Base-by-base conservation (phyloP, 2,329 filamentous ascomycete species). In the Drechslera avenae region DNA sequence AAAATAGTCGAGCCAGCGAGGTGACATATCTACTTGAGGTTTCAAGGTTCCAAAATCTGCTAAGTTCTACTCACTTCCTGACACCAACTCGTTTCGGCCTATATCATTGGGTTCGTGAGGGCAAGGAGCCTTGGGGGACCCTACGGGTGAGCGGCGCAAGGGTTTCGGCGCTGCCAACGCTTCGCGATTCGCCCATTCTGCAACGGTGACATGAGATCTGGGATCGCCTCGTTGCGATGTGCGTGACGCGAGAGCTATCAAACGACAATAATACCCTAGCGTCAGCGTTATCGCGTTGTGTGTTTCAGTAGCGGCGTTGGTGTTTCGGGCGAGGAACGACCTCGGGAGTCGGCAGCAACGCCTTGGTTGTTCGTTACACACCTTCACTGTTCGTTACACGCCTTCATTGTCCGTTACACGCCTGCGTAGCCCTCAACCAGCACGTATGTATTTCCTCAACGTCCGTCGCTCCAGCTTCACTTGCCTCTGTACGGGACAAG, bases 201-300 rank as follows among this genome's bases (percentile, higher is more conserved):
- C 23, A 33, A 44, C 34, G 43, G 19, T 40, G 18, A 13, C 31
- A 16, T 19, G 41, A 33, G 18, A 14, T 23, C 54, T 47, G 18
- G 54, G 35, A 28, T 36, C 17, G 16, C 23, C 30, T 19, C 8
- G 30, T 17, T 21, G 23, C 18, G 17, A 37, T 33, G 43, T 35
- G 21, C 26, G 23, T 18, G 19, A 16, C 41, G 18, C 36, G 44
- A 48, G 43, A 28, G 23, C 28, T 32, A 54, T 55, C 41, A 52
- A 59, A 54, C 54, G 47, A 40, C 19, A 33, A 35, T 42, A 56
- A 60, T 57, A 66, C 63, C 52, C 46, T 66, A 57, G 63, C 64
- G 61, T 56, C 54, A 59, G 59, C 56, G 40, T 36, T 41, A 51
- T 63, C 53, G 54, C 58, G 52, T 63, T 56, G 39, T 41, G 52